Evolutionary conservation across 768 basidiomycete species (phyloP).

Genomic region (Psilocybe azurescens): DNA sequence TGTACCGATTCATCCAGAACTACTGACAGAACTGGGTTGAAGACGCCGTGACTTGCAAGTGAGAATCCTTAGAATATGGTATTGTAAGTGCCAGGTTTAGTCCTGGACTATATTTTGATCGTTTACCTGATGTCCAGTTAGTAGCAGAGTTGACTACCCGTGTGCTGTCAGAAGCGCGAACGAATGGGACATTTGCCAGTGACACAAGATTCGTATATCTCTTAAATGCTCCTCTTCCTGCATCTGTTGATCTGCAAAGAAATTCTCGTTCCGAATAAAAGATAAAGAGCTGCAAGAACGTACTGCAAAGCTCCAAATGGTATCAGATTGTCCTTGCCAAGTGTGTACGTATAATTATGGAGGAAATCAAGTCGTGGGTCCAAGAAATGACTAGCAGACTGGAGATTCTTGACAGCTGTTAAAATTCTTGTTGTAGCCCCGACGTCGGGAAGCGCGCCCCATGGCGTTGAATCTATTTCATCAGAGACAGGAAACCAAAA

Average conservation of each 20-base stretch:
- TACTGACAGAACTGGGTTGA: constrained; percentile 56
- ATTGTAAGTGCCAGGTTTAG: background rate
- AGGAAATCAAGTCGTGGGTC: constrained; percentile 63
- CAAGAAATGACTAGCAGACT: constrained; percentile 47
- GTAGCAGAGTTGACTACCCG: constrained; percentile 71
- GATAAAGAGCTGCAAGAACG: constrained; percentile 20
- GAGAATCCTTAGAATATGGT: constrained; percentile 56
- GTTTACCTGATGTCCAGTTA: constrained; percentile 72
- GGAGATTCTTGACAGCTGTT: constrained; percentile 57
- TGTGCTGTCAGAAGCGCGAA: constrained; percentile 49
- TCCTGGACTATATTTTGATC: background rate
- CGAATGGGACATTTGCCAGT: constrained; percentile 51
- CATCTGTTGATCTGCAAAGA: constrained; percentile 38
- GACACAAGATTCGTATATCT: constrained; percentile 60
- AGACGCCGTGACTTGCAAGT: constrained; percentile 48
- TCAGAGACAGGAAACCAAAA: background rate
- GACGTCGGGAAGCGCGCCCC: constrained; percentile 79
- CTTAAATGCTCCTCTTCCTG: constrained; percentile 55
- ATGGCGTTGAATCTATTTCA: constrained; percentile 73
- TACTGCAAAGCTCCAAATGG: constrained; percentile 71
- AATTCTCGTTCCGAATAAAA: background rate
- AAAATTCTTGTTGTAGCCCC: constrained; percentile 48
- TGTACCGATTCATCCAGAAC: constrained; percentile 62
- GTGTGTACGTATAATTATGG: constrained; percentile 57
- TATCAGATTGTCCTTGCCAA: constrained; percentile 66